Evolutionary conservation across 2,329 filamentous ascomycete species (phyloP).

Genomic region (Orbilia ellipsospora): DNA sequence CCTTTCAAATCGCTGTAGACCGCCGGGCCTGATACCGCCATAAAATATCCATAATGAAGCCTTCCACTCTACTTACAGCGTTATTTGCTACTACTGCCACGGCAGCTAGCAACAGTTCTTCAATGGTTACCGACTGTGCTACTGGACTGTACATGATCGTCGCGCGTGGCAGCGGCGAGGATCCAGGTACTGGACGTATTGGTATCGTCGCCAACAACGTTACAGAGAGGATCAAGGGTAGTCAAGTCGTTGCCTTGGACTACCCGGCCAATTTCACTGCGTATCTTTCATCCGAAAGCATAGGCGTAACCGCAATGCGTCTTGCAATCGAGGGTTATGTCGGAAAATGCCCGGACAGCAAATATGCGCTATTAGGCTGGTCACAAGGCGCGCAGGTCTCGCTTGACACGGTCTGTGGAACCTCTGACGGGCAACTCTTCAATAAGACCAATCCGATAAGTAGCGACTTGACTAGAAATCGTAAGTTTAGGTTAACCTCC

Average conservation of each 20-base stretch:
- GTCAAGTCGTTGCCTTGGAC: too few species aligned
- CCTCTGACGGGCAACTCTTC: background rate
- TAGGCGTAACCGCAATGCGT: too few species aligned
- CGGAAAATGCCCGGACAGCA: background rate
- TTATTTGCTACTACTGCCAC: too few species aligned
- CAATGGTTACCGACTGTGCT: background rate
- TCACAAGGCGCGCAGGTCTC: slow-evolving; percentile 8
- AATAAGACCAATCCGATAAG: slow-evolving; percentile 8
- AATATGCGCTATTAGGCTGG: slow-evolving; percentile 6
- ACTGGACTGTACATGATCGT: slow-evolving; percentile 9
- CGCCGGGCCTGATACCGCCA: too few species aligned
- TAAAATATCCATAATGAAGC: too few species aligned
- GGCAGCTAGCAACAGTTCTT: too few species aligned
- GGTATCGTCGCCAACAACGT: slow-evolving; percentile 3
- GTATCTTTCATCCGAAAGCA: too few species aligned
- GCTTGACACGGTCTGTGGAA: slow-evolving; percentile 3
- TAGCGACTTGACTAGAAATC: background rate
- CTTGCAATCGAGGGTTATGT: too few species aligned
- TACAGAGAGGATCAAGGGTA: too few species aligned
- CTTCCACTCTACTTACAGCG: too few species aligned
- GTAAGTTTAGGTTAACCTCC: background rate
- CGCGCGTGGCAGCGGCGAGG: slow-evolving; percentile 6
- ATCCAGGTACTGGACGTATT: slow-evolving; percentile 2
- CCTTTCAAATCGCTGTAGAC: too few species aligned
- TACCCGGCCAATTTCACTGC: too few species aligned